phyloP scores from a whole-genome alignment of 1,139 yeast genomes.

The Pichia sp. region DNA sequence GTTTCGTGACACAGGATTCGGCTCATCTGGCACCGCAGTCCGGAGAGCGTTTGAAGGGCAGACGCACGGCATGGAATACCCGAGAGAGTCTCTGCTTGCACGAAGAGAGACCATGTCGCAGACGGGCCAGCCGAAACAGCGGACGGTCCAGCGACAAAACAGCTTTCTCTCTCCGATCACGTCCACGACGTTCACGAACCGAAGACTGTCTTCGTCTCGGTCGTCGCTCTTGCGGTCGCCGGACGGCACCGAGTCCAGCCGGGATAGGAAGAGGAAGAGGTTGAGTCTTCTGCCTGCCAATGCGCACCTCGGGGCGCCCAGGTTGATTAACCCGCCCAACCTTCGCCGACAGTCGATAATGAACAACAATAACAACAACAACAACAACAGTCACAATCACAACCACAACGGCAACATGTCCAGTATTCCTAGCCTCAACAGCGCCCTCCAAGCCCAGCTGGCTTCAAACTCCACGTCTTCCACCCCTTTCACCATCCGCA shows the following conservation, averaged over 20 bases:
- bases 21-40: not conserved
- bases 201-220: constrained; percentile 6
- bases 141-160: constrained; percentile 12
- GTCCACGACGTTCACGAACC: constrained; percentile 1
- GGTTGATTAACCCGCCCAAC: constrained; percentile 24
- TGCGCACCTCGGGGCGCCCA: constrained; percentile 29
- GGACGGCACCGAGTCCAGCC: constrained; percentile 5
- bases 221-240: constrained; percentile 15
- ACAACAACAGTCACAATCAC: not conserved
- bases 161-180: constrained; percentile 15
- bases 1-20: not conserved
- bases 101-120: constrained; percentile 6
- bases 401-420: too few species aligned
- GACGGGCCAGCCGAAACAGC: not conserved
- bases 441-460: constrained; percentile 1
- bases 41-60: too few species aligned
- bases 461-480: not conserved
- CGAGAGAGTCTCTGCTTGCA: constrained; percentile 2
- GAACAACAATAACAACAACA: constrained; percentile 7
- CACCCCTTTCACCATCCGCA: constrained; percentile 8
- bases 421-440: constrained; percentile 5
- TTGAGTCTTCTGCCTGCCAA: constrained; percentile 30
- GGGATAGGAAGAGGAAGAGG: constrained; percentile 24
- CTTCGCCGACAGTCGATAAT: constrained; percentile 23
- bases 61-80: constrained; percentile 1